A percentile compares a stretch with the other conserved stretches of the same genome.
phyloP scores from a whole-genome alignment of 1,139 yeast species.

The Hyphopichia pseudoburtonii region DNA sequence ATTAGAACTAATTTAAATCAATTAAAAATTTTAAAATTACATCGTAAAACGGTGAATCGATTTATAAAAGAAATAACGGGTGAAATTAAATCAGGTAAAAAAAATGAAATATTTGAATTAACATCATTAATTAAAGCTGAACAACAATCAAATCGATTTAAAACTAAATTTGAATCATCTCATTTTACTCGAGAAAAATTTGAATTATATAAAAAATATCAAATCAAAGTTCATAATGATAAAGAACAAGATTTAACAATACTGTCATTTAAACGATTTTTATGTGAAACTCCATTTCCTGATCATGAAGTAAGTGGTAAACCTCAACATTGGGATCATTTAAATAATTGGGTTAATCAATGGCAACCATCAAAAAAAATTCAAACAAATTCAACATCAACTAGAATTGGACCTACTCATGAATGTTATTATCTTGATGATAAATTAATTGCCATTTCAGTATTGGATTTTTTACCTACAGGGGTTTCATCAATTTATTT shows the following conservation, averaged over 20 bases:
- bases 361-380: constrained; percentile 12
- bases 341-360: constrained; percentile 29
- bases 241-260: constrained; percentile 42
- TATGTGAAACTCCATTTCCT: constrained; percentile 67
- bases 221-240: constrained; percentile 67
- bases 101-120: constrained; percentile 18
- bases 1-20: constrained; percentile 58
- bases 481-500: constrained; percentile 85
- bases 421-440: constrained; percentile 72
- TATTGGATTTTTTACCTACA: constrained; percentile 73
- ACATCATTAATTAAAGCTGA: constrained; percentile 22
- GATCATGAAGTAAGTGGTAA: constrained; percentile 25
- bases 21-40: constrained; percentile 60
- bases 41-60: constrained; percentile 62
- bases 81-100: constrained; percentile 12
- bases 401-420: constrained; percentile 55
- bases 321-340: constrained; percentile 26
- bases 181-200: constrained; percentile 59
- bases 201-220: constrained; percentile 67
- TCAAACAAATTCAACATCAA: background rate
- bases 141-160: constrained; percentile 33
- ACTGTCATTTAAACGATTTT: constrained; percentile 57
- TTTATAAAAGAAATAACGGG: constrained; percentile 33
- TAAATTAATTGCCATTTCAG: constrained; percentile 71
- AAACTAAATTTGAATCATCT: constrained; percentile 55